phyloP scores from a whole-genome alignment of 202 grass and related monocot genomes.

The Panicum hallii region DNA sequence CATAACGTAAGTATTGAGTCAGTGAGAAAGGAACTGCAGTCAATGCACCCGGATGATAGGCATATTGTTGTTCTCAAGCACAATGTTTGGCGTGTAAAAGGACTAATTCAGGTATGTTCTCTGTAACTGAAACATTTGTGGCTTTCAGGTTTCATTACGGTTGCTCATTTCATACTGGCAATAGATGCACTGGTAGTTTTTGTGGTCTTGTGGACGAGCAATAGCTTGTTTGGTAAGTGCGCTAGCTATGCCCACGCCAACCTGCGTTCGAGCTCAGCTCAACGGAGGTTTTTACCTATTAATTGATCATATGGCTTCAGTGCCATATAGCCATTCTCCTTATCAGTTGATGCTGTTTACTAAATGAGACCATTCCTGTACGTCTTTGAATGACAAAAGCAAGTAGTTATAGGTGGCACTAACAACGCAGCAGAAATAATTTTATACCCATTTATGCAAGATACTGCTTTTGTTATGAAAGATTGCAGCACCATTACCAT shows the following conservation, averaged over 20 bases:
- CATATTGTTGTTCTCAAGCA: constrained; percentile 93
- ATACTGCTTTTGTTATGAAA: background rate
- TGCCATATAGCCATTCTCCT: background rate
- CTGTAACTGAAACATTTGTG: constrained; percentile 25
- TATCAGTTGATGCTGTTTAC: background rate
- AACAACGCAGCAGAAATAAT: constrained; percentile 4
- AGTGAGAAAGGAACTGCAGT: constrained; percentile 89
- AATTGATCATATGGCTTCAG: background rate
- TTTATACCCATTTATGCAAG: background rate
- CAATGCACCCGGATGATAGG: constrained; percentile 83
- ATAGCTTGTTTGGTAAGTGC: background rate
- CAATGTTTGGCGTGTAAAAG: constrained; percentile 99
- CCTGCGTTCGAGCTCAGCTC: background rate
- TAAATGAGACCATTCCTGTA: background rate
- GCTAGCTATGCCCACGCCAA: background rate
- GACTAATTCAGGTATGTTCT: constrained; percentile 83
- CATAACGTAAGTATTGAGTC: constrained; percentile 92
- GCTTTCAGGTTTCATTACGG: background rate
- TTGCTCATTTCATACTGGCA: background rate
- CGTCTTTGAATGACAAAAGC: constrained; percentile 17
- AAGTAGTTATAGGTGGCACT: constrained; percentile 1
- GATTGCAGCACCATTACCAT: background rate
- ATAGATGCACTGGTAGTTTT: background rate
- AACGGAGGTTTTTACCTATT: background rate
- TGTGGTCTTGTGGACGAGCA: background rate